These are phyloP conservation scores for Singerocomus inundabilis DNA, from an alignment of 1,284 basidiomycete genomes.

Conservation along the genomic window DNA sequence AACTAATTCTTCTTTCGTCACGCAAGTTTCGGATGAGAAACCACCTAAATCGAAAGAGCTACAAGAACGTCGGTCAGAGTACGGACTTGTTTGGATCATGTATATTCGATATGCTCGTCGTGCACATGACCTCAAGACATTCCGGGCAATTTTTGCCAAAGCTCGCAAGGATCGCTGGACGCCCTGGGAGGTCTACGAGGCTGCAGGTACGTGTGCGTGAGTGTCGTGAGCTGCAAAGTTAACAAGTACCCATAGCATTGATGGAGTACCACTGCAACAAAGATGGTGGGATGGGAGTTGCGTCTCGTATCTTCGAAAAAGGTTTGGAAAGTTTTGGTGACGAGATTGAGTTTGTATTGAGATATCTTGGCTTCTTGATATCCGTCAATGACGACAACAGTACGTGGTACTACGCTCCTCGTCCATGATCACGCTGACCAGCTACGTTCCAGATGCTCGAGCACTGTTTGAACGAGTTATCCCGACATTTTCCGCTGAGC, in stretches of 20 bases:
- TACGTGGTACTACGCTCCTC: conserved; percentile 39
- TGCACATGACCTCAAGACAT: conserved; percentile 57
- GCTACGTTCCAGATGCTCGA: conserved; percentile 71
- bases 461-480: conserved; percentile 93
- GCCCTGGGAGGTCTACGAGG: conserved; percentile 94
- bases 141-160: conserved; percentile 78
- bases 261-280: conserved; percentile 97
- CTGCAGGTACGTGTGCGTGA: conserved; percentile 63
- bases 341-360: conserved; percentile 83
- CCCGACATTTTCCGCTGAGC: conserved; percentile 74
- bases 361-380: conserved; percentile 92
- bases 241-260: conserved; percentile 55
- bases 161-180: conserved; percentile 84
- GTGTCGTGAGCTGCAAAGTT: conserved; percentile 4
- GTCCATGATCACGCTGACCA: not conserved
- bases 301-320: conserved; percentile 91
- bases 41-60: conserved; percentile 52
- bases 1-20: conserved; percentile 42
- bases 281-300: conserved; percentile 67
- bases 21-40: conserved; percentile 47
- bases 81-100: conserved; percentile 73
- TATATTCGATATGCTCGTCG: conserved; percentile 79
- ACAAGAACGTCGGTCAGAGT: conserved; percentile 62
- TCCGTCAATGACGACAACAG: conserved; percentile 95
- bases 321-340: conserved; percentile 86